phyloP scores from a whole-genome alignment of 768 basidiomycete genomes.

The Naganishia antarctica region DNA sequence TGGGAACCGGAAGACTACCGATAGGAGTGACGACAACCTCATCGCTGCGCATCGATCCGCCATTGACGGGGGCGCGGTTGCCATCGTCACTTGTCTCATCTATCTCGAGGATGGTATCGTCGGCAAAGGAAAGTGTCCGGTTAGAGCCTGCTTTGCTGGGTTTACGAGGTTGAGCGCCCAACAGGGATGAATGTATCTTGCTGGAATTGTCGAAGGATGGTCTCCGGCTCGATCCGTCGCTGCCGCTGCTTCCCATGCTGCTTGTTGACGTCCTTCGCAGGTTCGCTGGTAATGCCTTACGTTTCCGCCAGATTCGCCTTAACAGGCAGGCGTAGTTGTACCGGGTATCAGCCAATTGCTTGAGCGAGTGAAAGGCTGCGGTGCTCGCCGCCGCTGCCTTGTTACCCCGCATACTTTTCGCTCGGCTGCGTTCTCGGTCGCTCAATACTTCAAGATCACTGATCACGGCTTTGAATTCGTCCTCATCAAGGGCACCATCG shows the following conservation, averaged over 20 bases:
- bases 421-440: conserved; percentile 40
- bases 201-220: not conserved
- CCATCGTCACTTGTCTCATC: not conserved
- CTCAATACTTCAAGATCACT: conserved; percentile 41
- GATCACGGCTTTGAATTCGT: conserved; percentile 44
- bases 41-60: not conserved
- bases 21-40: not conserved
- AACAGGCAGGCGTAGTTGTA: conserved; percentile 41
- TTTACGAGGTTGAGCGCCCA: not conserved
- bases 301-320: conserved; percentile 42
- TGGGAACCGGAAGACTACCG: not conserved
- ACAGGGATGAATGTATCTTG: not conserved
- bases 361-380: conserved; percentile 41
- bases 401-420: conserved; percentile 30
- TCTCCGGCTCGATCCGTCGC: conserved; percentile 5
- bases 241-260: not conserved
- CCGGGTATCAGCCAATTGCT: conserved; percentile 42
- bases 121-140: conserved; percentile 5
- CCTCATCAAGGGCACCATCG: conserved; percentile 43
- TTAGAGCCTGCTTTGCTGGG: conserved; percentile 1
- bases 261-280: not conserved
- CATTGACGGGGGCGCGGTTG: not conserved
- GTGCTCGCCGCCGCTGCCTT: conserved; percentile 39
- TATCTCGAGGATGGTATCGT: conserved; percentile 6
- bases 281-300: conserved; percentile 15